Percentiles rank a stretch among this genome's conserved stretches.
Conservation (phyloP, 2,329 filamentous ascomycete genomes). For the Verticillium longisporum region DNA sequence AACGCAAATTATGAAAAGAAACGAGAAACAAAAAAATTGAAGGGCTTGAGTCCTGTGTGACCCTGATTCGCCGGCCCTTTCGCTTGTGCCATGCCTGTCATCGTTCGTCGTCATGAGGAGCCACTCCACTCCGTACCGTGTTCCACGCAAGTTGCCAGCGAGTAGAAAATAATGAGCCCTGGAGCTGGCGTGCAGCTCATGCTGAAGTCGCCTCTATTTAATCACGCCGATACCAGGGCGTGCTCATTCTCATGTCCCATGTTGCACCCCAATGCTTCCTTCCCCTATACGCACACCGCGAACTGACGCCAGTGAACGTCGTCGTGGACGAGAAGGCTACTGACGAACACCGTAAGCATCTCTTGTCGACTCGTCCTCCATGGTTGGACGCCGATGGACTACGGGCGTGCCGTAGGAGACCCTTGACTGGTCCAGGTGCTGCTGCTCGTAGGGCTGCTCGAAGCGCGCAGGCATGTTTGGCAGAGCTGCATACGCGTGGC, state of each 20-base stretch:
- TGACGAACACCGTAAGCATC: background rate
- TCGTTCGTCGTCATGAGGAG: background rate
- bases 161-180: background rate
- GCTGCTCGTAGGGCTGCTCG: slow-evolving; percentile 9
- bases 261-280: background rate
- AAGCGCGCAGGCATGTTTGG: slow-evolving; percentile 6
- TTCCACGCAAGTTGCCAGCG: no score
- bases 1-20: background rate
- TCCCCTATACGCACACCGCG: background rate
- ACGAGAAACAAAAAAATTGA: background rate
- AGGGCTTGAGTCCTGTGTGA: background rate
- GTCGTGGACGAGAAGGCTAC: background rate
- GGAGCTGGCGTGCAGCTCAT: background rate
- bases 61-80: background rate
- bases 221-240: no score
- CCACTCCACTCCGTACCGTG: background rate
- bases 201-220: background rate
- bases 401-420: slow-evolving; percentile 2
- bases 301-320: background rate
- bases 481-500: slow-evolving; percentile 9
- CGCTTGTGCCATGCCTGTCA: background rate
- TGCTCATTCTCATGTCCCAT: background rate
- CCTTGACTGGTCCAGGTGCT: slow-evolving; percentile 2
- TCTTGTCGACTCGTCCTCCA: slow-evolving; percentile 4
- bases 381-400: slow-evolving; percentile 4